Conservation (phyloP, 2,329 filamentous ascomycete genomes). For the Thielaviopsis populi region DNA sequence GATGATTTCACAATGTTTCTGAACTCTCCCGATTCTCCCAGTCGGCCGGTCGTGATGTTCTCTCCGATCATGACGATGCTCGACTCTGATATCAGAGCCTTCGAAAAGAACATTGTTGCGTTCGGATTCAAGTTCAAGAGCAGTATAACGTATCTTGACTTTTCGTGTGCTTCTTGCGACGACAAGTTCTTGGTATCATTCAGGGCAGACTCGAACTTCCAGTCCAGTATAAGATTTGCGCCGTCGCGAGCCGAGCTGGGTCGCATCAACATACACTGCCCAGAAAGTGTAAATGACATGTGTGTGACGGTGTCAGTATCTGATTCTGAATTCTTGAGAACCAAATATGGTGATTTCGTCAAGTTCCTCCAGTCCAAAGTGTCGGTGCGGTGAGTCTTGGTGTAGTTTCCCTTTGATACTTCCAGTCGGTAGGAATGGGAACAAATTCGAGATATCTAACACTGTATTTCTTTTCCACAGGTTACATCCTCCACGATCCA, state of each 20-base stretch:
- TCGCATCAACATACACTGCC: slow-evolving; percentile 10
- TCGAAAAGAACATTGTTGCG: not conserved
- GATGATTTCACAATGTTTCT: not conserved
- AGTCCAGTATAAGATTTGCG: not conserved
- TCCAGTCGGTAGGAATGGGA: not conserved
- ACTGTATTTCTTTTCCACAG: not conserved
- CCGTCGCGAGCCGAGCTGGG: slow-evolving; percentile 6
- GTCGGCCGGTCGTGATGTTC: not conserved
- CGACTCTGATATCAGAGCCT: not conserved
- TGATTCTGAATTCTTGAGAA: not conserved
- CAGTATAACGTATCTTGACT: slow-evolving; percentile 9
- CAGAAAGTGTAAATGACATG: not conserved
- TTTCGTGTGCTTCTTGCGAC: slow-evolving; percentile 5
- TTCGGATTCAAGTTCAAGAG: not conserved
- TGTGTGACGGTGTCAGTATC: not conserved
- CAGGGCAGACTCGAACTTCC: not conserved
- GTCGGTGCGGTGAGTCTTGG: not conserved
- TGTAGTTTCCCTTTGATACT: not conserved
- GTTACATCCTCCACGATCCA: too few species aligned
- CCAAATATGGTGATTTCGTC: not conserved
- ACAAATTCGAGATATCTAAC: not conserved
- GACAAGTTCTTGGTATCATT: slow-evolving; percentile 8
- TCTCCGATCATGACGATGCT: slow-evolving; percentile 1
- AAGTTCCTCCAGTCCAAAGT: not conserved
- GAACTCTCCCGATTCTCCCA: not conserved